Evolutionary conservation across 2,329 filamentous ascomycete genomes (phyloP).

Genomic region (Trichoderma brevicompactum): DNA sequence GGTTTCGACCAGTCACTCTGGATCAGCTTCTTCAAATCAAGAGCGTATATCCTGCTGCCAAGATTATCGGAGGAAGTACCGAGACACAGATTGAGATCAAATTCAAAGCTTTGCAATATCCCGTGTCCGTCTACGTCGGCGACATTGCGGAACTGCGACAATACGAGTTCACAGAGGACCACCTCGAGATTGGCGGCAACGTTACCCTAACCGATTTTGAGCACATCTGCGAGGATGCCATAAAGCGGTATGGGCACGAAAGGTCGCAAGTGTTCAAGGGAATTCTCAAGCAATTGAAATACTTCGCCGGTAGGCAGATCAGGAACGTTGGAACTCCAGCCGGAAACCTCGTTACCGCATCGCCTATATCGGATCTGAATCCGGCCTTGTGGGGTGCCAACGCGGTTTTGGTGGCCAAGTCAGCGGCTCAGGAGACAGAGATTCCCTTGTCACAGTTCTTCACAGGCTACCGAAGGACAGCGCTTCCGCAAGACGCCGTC

Average conservation of each 20-base stretch:
- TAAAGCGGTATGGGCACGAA: conserved; percentile 73
- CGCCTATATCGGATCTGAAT: conserved; percentile 94
- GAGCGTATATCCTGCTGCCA: conserved; percentile 78
- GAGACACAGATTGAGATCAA: conserved; percentile 99
- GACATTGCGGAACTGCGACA: conserved; percentile 89
- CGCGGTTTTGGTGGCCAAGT: conserved; percentile 79
- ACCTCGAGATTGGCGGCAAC: conserved; percentile 92
- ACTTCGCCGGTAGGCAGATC: conserved; percentile 94
- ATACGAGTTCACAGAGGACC: conserved; percentile 76
- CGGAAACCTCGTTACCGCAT: conserved; percentile 91
- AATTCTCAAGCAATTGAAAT: conserved; percentile 90
- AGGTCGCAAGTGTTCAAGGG: conserved; percentile 83
- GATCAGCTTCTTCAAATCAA: conserved; percentile 93
- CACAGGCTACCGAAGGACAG: conserved; percentile 85
- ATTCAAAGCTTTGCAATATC: conserved; percentile 93
- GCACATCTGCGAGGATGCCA: conserved; percentile 76
- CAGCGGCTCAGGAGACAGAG: conserved; percentile 71
- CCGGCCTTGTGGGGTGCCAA: conserved; percentile 90
- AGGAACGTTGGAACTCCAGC: conserved; percentile 97
- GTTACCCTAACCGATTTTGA: conserved; percentile 91
- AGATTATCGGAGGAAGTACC: conserved; percentile 93
- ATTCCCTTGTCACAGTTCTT: conserved; percentile 95
- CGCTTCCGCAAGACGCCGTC: conserved; percentile 78
- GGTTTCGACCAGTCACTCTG: conserved; percentile 87
- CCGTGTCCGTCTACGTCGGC: conserved; percentile 86